Percentiles rank a stretch among this genome's conserved stretches.
These are phyloP conservation scores for Cladosporium cucumerinum DNA, from an alignment of 2,329 filamentous ascomycete species.

Conservation along the genomic window DNA sequence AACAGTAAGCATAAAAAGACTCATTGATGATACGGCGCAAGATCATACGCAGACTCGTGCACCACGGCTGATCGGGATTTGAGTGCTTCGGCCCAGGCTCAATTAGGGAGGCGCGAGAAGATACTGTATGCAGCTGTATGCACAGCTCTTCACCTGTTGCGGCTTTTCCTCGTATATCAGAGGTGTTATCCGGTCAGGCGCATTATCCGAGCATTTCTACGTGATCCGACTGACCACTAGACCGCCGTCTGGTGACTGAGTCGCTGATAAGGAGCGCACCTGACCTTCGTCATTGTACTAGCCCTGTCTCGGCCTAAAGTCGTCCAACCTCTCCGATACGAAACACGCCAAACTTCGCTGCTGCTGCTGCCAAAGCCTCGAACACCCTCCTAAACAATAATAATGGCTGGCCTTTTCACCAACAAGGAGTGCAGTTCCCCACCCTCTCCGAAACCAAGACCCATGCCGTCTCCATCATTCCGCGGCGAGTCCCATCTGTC, in stretches of 20 bases:
- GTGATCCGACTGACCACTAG: neutral
- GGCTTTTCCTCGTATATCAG: neutral
- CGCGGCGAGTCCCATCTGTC: conserved; percentile 18
- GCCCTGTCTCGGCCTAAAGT: conserved; percentile 8
- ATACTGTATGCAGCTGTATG: neutral
- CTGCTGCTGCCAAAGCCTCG: neutral
- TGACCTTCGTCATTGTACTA: conserved; percentile 12
- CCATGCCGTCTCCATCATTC: conserved; percentile 9
- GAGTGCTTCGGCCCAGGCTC: neutral
- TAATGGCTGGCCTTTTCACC: conserved; percentile 10
- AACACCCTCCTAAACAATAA: neutral
- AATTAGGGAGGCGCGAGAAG: conserved; percentile 6
- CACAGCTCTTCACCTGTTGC: neutral
- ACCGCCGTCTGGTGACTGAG: neutral
- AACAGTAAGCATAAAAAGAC: neutral
- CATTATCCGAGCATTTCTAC: neutral
- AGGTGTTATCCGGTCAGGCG: neutral
- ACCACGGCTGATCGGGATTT: neutral
- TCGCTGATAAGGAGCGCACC: conserved; percentile 6
- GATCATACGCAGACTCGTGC: neutral
- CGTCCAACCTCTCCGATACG: conserved; percentile 1
- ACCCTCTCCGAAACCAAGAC: neutral
- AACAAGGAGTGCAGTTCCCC: neutral
- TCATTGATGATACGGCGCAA: neutral
- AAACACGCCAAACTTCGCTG: neutral